These are phyloP conservation scores for Hypoxylon perforatum DNA, from an alignment of 495 filamentous ascomycete genomes.

Conservation along the genomic window DNA sequence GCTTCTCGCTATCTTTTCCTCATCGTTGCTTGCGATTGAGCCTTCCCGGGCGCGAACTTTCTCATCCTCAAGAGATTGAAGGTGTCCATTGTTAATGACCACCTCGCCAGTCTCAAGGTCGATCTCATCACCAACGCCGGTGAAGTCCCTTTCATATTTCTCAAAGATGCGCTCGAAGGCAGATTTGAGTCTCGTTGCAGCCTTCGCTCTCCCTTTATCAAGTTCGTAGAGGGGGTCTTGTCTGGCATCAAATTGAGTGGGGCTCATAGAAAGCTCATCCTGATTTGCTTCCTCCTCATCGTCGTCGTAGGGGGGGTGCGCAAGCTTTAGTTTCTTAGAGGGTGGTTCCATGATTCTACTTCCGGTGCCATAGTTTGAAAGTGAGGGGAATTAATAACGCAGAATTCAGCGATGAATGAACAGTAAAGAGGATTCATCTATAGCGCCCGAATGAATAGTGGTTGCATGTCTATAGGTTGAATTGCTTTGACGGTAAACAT, in stretches of 20 bases:
- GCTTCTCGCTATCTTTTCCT: constrained; percentile 33
- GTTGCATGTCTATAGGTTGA: too few relatives aligned
- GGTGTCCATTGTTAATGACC: constrained; percentile 87
- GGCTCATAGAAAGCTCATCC: constrained; percentile 56
- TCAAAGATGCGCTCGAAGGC: constrained; percentile 87
- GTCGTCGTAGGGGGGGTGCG: constrained; percentile 46
- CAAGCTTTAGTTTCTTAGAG: constrained; percentile 66
- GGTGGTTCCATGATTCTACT: constrained; percentile 64
- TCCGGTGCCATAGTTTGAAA: constrained; percentile 17
- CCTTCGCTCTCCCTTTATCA: constrained; percentile 66
- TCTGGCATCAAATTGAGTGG: constrained; percentile 54
- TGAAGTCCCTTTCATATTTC: constrained; percentile 87
- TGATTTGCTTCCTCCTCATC: constrained; percentile 53
- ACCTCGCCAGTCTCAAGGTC: constrained; percentile 81
- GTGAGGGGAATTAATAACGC: background rate
- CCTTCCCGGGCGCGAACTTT: constrained; percentile 47
- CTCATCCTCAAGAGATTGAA: constrained; percentile 67
- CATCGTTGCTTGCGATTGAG: constrained; percentile 37
- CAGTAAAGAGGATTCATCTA: background rate
- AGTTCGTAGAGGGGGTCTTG: constrained; percentile 65
- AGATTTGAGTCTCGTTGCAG: constrained; percentile 76
- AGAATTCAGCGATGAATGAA: background rate
- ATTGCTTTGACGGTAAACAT: background rate
- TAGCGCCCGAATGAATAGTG: too few relatives aligned
- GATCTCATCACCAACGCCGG: constrained; percentile 82